A percentile compares a stretch with the other conserved stretches of the same genome.
Evolutionary conservation across 805 yeast species (phyloP).

Genomic region (Candida glaebosa): DNA sequence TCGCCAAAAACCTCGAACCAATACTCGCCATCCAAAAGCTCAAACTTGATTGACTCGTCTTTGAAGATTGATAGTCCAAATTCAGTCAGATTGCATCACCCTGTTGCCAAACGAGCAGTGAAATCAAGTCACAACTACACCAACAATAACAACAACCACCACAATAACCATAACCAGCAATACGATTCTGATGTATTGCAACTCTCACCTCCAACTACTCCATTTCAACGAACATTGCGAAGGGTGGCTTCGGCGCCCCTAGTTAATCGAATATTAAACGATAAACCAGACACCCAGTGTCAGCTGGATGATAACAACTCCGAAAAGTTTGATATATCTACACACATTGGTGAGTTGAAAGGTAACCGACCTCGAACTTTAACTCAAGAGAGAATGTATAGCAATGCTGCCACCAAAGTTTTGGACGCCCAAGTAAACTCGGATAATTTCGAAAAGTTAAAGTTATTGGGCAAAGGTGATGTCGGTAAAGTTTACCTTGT

Average conservation of each 20-base stretch:
- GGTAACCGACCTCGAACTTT: slow-evolving; percentile 36
- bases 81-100: neutral
- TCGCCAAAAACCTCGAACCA: neutral
- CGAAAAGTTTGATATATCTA: slow-evolving; percentile 41
- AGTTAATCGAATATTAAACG: slow-evolving; percentile 36
- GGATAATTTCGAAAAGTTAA: slow-evolving; percentile 81
- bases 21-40: neutral
- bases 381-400: slow-evolving; percentile 57
- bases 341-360: slow-evolving; percentile 44
- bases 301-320: slow-evolving; percentile 12
- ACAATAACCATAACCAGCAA: slow-evolving; percentile 12
- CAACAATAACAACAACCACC: slow-evolving; percentile 23
- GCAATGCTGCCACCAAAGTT: slow-evolving; percentile 70
- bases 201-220: slow-evolving; percentile 11
- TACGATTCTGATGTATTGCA: slow-evolving; percentile 7
- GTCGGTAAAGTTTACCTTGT: slow-evolving; percentile 96
- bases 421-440: slow-evolving; percentile 81
- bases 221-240: slow-evolving; percentile 41
- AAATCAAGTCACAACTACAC: slow-evolving; percentile 14
- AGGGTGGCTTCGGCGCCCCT: slow-evolving; percentile 87
- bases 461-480: slow-evolving; percentile 93
- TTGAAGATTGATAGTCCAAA: neutral
- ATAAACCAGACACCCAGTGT: slow-evolving; percentile 9
- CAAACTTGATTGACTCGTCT: neutral
- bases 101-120: neutral